Evolutionary conservation across 2,329 filamentous ascomycete genomes (phyloP), one percentile per base, ranked within the genome.

Genomic region (Colletotrichum coccodes): DNA sequence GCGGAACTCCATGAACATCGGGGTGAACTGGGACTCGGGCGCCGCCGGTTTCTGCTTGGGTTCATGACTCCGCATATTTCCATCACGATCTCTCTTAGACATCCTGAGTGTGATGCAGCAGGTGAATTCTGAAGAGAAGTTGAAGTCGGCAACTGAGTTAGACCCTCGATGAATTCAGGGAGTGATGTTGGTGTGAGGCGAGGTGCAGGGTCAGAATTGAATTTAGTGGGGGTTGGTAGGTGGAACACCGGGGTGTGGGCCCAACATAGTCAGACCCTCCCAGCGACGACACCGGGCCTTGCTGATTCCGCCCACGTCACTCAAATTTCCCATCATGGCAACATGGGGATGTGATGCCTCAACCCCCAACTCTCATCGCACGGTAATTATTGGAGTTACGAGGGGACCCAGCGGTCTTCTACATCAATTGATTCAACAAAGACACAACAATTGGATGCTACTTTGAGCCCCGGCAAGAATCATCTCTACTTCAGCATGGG

Each of bases 1-100:
- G 59, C 95, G 91, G 79, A 98, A 97, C 8, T 79, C 83, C 79
- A 94, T 92, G 78, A 99, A 99, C 87, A 98, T 94, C 72, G 90
- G 80, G 70, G 90, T 89, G 76, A 89, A 91, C 59, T 79, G 75
- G 56, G 80, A 78, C 36, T 78, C 77, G 6, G 82, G 79, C 23
- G 75, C 76, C 50, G 80, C 78, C 21, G 75, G 72, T 54, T 71
- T 75, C 57, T 70, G 71, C 60, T 68, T 74, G 44, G 70, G 72
- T 70, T 73, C 73, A 78, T 84, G 86, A 71, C 80, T 76, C 53
- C 80, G 77, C 46, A 75, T 74, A 68, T 85, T 86, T 67, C 87
- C 88, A 62, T 86, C 83, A 70, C 84, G 80, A 73, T 87, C 83
- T 72, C 88, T 83, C 78, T 90, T 90, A 67, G 70, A 71, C 70